Evolutionary conservation across 176 grass and related monocot genomes (phyloP), one percentile per base, ranked within the genome.

Genomic region (Cenchrus americanus): DNA sequence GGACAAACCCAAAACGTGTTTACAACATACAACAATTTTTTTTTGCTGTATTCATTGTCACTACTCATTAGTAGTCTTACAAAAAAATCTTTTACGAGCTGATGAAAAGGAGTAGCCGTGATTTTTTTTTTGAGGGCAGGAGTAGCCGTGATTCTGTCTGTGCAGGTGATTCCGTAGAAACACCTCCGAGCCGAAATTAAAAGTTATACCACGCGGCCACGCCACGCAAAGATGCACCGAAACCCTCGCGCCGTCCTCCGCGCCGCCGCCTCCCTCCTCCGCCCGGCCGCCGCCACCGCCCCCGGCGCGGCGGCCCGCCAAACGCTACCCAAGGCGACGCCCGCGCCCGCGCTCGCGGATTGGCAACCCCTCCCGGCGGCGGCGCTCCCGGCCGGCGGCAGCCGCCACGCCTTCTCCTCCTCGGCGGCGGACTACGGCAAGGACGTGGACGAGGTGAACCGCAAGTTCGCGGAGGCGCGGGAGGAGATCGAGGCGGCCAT

Each of bases 401-500:
- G 78, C 58, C 32, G 58, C 44, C 58, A 79, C 44, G 74, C 78
- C 62, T 76, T 92, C 80, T 90, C 88, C 18, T 66, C 77, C 6
- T 41, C 79, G 50, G 65, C 65, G 82, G 76, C 79, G n/a, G 91
- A 89, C 58, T 83, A 92, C 80, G 69, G 77, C 72, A 95, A 93
- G 89, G 96, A 98, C 24, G 87, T 98, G 69, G 91, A 95, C 58
- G 91, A 98, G 82, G 94, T 98, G 82, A 98, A 95, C 80, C 80
- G 88, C 67, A 98, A 98, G 85, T 98, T 98, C 76, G 93, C 92
- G 72, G 96, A 98, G 85, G 96, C 96, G 26, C 83, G 96, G 71
- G 96, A 98, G 85, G 96, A 95, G 91, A 95, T 98, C 81, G 96
- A 98, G 43, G 85, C 96, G 24, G 92, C 96, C 77, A 87, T 98